Evolutionary conservation across 1,139 yeast species (phyloP).

Genomic region (Protomyces inundatus): DNA sequence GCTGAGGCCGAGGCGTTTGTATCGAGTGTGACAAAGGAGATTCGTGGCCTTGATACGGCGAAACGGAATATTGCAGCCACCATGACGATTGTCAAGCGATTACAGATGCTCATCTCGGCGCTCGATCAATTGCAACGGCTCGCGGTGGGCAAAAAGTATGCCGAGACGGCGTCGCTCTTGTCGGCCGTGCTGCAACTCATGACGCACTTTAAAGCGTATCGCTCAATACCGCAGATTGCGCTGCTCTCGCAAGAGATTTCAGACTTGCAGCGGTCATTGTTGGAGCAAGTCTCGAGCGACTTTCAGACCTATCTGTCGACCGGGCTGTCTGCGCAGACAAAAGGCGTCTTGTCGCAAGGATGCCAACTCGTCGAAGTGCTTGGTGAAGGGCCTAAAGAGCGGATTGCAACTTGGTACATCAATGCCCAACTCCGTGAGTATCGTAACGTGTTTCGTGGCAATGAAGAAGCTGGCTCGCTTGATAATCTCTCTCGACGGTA

Average conservation of each 20-base stretch:
- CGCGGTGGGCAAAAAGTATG: constrained; percentile 51
- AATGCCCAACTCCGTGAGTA: constrained; percentile 68
- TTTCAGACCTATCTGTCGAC: constrained; percentile 50
- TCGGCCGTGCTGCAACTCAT: constrained; percentile 76
- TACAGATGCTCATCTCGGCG: constrained; percentile 81
- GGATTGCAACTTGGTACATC: constrained; percentile 69
- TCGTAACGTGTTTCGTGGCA: constrained; percentile 61
- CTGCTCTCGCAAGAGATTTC: constrained; percentile 58
- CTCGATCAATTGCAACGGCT: constrained; percentile 57
- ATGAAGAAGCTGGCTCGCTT: constrained; percentile 85
- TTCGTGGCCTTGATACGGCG: constrained; percentile 70
- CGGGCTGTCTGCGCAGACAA: constrained; percentile 33
- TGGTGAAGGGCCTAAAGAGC: constrained; percentile 56
- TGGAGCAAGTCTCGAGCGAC: constrained; percentile 69
- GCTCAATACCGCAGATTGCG: constrained; percentile 78
- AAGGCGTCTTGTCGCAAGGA: constrained; percentile 49
- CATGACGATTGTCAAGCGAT: constrained; percentile 77
- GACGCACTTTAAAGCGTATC: constrained; percentile 70
- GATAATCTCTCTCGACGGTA: constrained; percentile 80
- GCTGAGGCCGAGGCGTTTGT: constrained; percentile 31
- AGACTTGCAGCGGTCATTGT: constrained; percentile 58
- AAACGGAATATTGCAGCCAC: constrained; percentile 76
- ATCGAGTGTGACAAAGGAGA: constrained; percentile 59
- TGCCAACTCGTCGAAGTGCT: constrained; percentile 68
- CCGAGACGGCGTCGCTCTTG: constrained; percentile 58